These are phyloP conservation scores for Pseudogymnoascus sp. DNA, from an alignment of 2,329 filamentous ascomycete genomes.

Conservation along the genomic window DNA sequence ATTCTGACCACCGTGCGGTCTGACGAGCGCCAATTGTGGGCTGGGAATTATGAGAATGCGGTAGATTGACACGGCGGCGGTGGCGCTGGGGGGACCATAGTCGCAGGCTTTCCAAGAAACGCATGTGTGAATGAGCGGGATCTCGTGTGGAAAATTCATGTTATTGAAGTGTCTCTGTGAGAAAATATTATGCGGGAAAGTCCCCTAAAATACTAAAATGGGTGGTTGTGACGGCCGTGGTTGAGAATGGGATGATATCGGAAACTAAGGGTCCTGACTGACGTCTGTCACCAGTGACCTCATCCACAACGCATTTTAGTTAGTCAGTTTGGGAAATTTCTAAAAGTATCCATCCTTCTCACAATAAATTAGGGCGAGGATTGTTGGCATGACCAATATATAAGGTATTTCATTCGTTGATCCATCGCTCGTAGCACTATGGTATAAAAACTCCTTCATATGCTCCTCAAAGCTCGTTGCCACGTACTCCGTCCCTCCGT, in stretches of 20 bases:
- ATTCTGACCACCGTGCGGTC: background rate
- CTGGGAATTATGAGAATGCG: background rate
- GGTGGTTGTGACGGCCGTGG: background rate
- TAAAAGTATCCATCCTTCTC: background rate
- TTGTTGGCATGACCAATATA: background rate
- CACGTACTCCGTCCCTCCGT: background rate
- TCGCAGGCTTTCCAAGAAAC: slow-evolving; percentile 3
- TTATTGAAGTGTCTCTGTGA: background rate
- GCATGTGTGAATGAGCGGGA: background rate
- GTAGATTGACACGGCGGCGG: background rate
- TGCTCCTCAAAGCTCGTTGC: background rate
- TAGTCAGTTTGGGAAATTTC: background rate
- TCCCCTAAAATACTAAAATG: slow-evolving; percentile 9
- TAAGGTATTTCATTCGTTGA: background rate
- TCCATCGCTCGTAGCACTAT: background rate
- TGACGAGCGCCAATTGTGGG: background rate
- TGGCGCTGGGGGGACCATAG: background rate
- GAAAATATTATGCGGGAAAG: background rate
- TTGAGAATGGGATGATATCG: slow-evolving; percentile 7
- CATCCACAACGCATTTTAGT: background rate
- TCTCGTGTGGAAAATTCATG: background rate
- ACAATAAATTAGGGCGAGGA: background rate
- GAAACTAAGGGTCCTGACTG: slow-evolving; percentile 5
- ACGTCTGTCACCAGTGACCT: slow-evolving; percentile 8
- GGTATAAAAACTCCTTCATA: slow-evolving; percentile 4